Evolutionary conservation across 352 stramenopile species (phyloP), one percentile per base, ranked within the genome.

Genomic region (Phytophthora capsici): DNA sequence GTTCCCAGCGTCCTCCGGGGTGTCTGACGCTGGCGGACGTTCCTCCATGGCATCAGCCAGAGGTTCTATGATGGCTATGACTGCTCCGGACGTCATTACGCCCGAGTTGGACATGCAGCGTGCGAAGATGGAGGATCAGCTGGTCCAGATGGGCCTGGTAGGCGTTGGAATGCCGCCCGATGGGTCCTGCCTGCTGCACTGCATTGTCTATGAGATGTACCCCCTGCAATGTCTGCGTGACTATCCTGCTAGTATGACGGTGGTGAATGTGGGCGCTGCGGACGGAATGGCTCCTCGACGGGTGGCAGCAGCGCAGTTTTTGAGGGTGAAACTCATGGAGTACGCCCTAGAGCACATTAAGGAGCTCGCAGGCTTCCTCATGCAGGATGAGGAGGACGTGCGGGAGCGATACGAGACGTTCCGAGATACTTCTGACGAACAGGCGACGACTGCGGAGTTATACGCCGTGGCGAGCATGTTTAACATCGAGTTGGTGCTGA

Each of bases 201-300:
- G 86, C 54, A 69, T 94, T 57, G 84, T 94, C 19, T 94, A 93
- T 66, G 86, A 94, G 41, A 91, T 94, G 78, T 94, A 89, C 52
- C 86, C 86, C 48, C 61, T 94, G 16, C 85, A 92, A 57, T 93
- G 78, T 57, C 73, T 94, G 45, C 64, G 65, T 16, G 81, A 90
- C 20, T 94, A 93, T 57, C 84, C 86, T 1, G 50, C 81, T 23
- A 75, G 69, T 26, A 94, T 94, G 86, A 78, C 77, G 17, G 80
- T 93, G 17, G 86, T 94, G 30, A 94, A 94, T 52, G 86, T 94
- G 2, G 86, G 86, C 16, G 85, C 86, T 0, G 86, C 84, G 17
- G 86, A 94, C 63, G 84, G 86, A 12, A 82, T 94, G 65, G 86
- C 86, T 9, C 86, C 86, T 5, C 82, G 86, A 26, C 77, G 86